phyloP scores from a whole-genome alignment of 2,329 filamentous ascomycete genomes.

The Pezicula rhizophila region DNA sequence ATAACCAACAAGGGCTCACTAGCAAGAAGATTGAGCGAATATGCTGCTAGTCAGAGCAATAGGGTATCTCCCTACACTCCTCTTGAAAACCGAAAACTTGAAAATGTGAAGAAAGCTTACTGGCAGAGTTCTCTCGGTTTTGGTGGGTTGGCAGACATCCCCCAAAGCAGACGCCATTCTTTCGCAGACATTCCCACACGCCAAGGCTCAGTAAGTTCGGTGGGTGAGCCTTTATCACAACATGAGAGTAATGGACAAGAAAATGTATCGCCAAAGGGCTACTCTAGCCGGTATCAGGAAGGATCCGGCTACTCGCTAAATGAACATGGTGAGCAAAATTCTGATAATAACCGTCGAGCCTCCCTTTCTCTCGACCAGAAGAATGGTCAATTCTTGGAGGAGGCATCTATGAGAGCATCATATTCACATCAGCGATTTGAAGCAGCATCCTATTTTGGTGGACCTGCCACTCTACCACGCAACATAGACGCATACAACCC shows the following conservation, averaged over 20 bases:
- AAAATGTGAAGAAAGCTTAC: conserved; percentile 60
- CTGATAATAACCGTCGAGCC: conserved; percentile 9
- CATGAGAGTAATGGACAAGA: conserved; percentile 26
- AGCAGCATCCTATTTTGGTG: conserved; percentile 28
- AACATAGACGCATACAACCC: conserved; percentile 16
- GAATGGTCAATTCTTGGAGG: conserved; percentile 10
- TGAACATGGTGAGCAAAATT: conserved; percentile 27
- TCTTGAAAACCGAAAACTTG: conserved; percentile 56
- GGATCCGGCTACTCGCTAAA: conserved; percentile 21
- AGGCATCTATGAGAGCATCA: conserved; percentile 7
- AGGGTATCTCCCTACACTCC: conserved; percentile 30
- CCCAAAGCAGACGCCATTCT: conserved; percentile 74
- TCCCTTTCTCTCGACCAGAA: conserved; percentile 9
- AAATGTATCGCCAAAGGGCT: conserved; percentile 21
- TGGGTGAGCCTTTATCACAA: conserved; percentile 43
- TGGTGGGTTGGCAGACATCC: conserved; percentile 52
- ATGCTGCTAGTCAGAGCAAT: conserved; percentile 21
- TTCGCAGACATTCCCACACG: conserved; percentile 65
- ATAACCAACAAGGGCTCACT: conserved; percentile 22
- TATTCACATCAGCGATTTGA: conserved; percentile 15
- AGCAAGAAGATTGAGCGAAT: conserved; percentile 33
- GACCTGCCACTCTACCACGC: conserved; percentile 17
- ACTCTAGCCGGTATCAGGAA: conserved; percentile 24
- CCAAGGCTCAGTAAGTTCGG: conserved; percentile 57
- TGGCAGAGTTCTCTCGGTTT: conserved; percentile 71